Evolutionary conservation across 495 filamentous ascomycete species (phyloP).

Genomic region (Evansstolkia leycettana): DNA sequence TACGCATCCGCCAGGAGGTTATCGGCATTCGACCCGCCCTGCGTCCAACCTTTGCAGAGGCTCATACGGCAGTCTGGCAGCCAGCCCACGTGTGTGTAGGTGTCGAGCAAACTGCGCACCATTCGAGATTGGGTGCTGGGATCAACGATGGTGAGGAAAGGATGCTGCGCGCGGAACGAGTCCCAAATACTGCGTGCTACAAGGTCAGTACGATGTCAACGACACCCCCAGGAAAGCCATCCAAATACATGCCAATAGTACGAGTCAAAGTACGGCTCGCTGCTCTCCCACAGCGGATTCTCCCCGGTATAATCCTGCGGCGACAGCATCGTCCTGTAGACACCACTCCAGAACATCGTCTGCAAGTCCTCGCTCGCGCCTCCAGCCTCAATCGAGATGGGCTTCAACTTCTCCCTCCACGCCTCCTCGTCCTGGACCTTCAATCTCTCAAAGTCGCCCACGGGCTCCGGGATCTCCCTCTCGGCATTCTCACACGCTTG

Average conservation of each 20-base stretch:
- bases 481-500: constrained; percentile 33
- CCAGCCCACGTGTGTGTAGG: constrained; percentile 15
- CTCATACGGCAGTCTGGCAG: constrained; percentile 40
- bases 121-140: constrained; percentile 40
- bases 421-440: constrained; percentile 30
- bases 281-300: constrained; percentile 47
- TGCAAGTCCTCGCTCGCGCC: constrained; percentile 31
- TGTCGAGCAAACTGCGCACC: constrained; percentile 37
- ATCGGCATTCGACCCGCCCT: constrained; percentile 55
- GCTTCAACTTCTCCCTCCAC: constrained; percentile 44
- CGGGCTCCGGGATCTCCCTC: constrained; percentile 41
- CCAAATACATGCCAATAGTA: constrained; percentile 4
- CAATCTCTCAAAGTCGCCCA: constrained; percentile 30
- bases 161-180: constrained; percentile 7
- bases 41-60: constrained; percentile 48
- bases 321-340: constrained; percentile 52
- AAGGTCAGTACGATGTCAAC: no score
- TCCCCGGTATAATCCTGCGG: constrained; percentile 58
- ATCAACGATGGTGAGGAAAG: constrained; percentile 50
- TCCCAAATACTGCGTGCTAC: constrained; percentile 7
- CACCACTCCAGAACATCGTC: constrained; percentile 46
- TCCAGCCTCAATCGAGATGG: constrained; percentile 35
- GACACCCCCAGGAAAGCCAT: no score
- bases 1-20: constrained; percentile 5
- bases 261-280: constrained; percentile 54